A percentile compares a stretch with the other conserved stretches of the same genome.
Evolutionary conservation across 2,329 filamentous ascomycete genomes (phyloP).

Genomic region (Alternaria ventricosa): DNA sequence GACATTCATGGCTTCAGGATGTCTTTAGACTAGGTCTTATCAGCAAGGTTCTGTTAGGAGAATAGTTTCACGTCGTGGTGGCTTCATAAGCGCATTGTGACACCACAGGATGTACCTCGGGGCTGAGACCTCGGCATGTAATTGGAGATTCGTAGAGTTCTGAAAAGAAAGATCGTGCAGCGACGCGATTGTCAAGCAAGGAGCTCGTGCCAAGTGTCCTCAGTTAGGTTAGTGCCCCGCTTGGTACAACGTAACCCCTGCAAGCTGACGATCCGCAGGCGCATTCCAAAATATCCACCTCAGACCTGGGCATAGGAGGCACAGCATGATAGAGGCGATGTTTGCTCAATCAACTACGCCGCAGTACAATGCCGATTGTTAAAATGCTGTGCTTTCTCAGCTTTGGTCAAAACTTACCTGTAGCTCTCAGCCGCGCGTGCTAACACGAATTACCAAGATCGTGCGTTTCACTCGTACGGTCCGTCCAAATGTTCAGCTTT

Average conservation of each 20-base stretch:
- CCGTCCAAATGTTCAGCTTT: neutral
- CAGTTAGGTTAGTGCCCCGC: neutral
- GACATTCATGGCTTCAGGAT: conserved; percentile 1
- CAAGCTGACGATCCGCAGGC: neutral
- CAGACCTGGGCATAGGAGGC: neutral
- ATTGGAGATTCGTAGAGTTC: neutral
- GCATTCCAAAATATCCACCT: neutral
- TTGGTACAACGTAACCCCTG: neutral
- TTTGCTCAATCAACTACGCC: neutral
- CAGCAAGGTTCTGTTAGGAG: neutral
- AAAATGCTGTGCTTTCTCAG: neutral
- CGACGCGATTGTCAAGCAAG: neutral
- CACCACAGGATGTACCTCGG: neutral
- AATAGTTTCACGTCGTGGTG: neutral
- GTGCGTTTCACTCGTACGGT: neutral
- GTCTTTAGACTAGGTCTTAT: neutral
- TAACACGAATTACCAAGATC: neutral
- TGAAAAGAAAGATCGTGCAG: neutral
- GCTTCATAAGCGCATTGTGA: neutral
- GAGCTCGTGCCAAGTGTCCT: neutral
- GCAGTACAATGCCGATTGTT: neutral
- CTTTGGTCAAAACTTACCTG: neutral
- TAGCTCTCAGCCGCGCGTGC: neutral
- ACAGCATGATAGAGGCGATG: neutral
- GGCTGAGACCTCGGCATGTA: neutral